phyloP scores from a whole-genome alignment of 768 basidiomycete genomes.

The Panellus pusillus region DNA sequence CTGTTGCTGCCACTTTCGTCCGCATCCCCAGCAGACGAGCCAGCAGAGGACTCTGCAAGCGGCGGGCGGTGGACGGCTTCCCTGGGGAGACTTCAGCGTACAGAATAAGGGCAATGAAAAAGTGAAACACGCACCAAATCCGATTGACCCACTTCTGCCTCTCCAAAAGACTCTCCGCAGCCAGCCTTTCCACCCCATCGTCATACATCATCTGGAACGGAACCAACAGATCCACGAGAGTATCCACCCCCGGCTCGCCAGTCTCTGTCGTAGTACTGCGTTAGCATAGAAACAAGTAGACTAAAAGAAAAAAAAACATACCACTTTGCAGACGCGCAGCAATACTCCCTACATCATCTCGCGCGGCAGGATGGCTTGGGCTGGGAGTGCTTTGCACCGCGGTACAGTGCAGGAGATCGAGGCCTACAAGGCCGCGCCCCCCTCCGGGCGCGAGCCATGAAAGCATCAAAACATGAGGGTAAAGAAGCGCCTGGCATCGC shows the following conservation, averaged over 20 bases:
- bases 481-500: conserved; percentile 79
- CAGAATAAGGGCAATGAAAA: conserved; percentile 1
- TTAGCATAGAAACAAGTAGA: neutral
- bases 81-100: conserved; percentile 42
- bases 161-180: conserved; percentile 84
- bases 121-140: conserved; percentile 62
- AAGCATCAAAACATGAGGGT: conserved; percentile 80
- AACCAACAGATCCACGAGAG: conserved; percentile 68
- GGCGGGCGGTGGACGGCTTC: conserved; percentile 72
- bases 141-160: conserved; percentile 90
- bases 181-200: conserved; percentile 87
- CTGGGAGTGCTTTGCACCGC: conserved; percentile 83
- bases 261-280: neutral
- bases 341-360: conserved; percentile 84
- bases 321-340: conserved; percentile 69
- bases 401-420: conserved; percentile 85
- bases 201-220: conserved; percentile 90
- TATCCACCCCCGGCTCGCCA: conserved; percentile 35
- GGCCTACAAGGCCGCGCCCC: conserved; percentile 79
- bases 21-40: conserved; percentile 25
- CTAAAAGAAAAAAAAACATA: conserved; percentile 25
- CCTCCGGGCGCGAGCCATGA: conserved; percentile 87
- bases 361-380: conserved; percentile 75
- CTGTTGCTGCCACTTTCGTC: conserved; percentile 10
- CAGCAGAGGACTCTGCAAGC: conserved; percentile 53